Base-by-base conservation (phyloP, 306 rosid genomes). In the Trichosanthes cucumerina region DNA sequence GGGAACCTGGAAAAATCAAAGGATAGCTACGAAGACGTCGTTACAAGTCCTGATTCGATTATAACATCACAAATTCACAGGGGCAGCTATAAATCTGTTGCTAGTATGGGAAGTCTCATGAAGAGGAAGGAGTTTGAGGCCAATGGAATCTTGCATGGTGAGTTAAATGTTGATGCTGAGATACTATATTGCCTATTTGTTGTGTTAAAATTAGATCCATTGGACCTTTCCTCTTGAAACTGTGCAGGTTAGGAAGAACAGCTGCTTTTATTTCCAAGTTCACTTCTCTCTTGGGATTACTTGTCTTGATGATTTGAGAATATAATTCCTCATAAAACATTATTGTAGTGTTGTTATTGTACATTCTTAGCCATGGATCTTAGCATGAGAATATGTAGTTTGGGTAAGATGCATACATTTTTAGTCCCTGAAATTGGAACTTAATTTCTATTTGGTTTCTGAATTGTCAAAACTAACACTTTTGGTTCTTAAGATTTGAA, bases 101-200 rank as follows among this genome's bases (percentile, higher is more conserved):
- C 81, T 73, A 44, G 70, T 21, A 86, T 79, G 50, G 86, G 81
- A 82, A 90, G 83, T 82, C 80, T 60, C 82, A 87, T 86, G 90
- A 93, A 93, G 83, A 84, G 98, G 81, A 93, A 86, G 88, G 87
- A 90, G 80, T 31, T 83, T 11, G 93, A 87, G 82, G 73, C 87
- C 58, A 93, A 91, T 84, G 97, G 97, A 83, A 86, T 89, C 84
- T 77, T 81, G 71, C 90, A 56, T 62, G 98, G 98, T 93, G 92
- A 91, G 98, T 88, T 86, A 60, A 86, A 79, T 60, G 13, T 63
- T 83, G 81, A 21, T 82, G 56, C 77, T 23, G 76, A 70, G 11
- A 4, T 23, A 9, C 26, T 3, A n/a, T 66, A 36, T 38, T 66
- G 49, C 50, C 53, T 70, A 23, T 43, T 70, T 70, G 31, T 44